A percentile compares a stretch with the other conserved stretches of the same genome.
Evolutionary conservation across 176 grass and related monocot species (phyloP).

Genomic region (Carex pumila): DNA sequence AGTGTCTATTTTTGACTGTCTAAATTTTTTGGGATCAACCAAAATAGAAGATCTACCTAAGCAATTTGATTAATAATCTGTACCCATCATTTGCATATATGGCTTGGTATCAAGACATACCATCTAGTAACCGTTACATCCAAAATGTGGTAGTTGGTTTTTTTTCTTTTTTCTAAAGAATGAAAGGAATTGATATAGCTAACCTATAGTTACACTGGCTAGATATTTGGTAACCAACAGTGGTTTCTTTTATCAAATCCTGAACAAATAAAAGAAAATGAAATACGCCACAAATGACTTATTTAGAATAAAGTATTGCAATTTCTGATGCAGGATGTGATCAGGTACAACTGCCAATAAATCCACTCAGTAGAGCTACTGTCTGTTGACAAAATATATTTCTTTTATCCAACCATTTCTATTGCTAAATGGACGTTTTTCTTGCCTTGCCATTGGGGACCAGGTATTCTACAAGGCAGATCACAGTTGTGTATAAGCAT

Average conservation of each 20-base stretch:
- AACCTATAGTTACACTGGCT: constrained; percentile 63
- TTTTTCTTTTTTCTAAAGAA: background rate
- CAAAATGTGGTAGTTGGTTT: background rate
- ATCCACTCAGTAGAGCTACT: background rate
- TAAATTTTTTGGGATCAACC: too few species aligned
- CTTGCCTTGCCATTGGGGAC: background rate
- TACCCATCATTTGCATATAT: too few species aligned
- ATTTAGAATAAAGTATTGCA: background rate
- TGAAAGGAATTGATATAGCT: background rate
- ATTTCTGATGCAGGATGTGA: background rate
- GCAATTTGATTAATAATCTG: too few species aligned
- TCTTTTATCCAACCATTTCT: background rate
- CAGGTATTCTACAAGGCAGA: background rate
- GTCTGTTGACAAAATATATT: background rate
- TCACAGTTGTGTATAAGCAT: background rate
- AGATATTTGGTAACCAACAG: constrained; percentile 48
- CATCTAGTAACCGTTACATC: too few species aligned
- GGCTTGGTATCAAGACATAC: too few species aligned
- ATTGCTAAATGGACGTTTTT: background rate
- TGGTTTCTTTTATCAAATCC: constrained; percentile 64
- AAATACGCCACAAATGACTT: background rate
- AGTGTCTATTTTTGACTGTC: too few species aligned
- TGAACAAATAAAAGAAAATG: constrained; percentile 14
- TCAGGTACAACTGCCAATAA: background rate
- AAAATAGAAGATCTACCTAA: too few species aligned